Evolutionary conservation across 1,284 basidiomycete genomes (phyloP).

Genomic region (Apiotrichum akiyoshidainum): DNA sequence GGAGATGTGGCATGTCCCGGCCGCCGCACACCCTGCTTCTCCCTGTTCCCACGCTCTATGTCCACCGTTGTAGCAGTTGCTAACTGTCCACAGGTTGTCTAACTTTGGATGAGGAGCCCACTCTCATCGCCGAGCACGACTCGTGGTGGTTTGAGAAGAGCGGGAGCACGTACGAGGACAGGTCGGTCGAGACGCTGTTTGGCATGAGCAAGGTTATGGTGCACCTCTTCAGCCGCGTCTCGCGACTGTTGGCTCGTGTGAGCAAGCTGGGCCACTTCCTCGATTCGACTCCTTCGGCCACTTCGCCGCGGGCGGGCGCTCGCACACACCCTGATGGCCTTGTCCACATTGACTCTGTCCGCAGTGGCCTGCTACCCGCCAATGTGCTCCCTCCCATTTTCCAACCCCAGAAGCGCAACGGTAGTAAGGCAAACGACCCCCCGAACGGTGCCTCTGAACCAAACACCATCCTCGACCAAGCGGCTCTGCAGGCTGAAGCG

Average conservation of each 20-base stretch:
- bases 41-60: neutral
- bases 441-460: neutral
- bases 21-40: neutral
- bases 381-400: neutral
- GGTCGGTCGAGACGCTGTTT: slow-evolving; percentile 56
- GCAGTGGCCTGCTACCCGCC: neutral
- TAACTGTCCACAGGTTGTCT: slow-evolving; percentile 46
- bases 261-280: slow-evolving; percentile 18
- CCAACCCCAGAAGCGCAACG: neutral
- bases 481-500: slow-evolving; percentile 27
- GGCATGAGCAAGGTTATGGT: slow-evolving; percentile 52
- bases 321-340: neutral
- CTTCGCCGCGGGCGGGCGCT: neutral
- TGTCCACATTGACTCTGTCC: slow-evolving; percentile 6
- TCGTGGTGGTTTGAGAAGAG: slow-evolving; percentile 52
- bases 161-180: slow-evolving; percentile 45
- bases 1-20: neutral
- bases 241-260: slow-evolving; percentile 37
- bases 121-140: slow-evolving; percentile 49
- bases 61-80: neutral
- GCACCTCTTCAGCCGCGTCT: slow-evolving; percentile 39
- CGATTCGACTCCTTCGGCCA: slow-evolving; percentile 19
- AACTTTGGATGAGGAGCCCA: slow-evolving; percentile 51
- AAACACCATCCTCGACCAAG: neutral
- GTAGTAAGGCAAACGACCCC: neutral